Percentiles rank a stretch among this genome's conserved stretches.
These are phyloP conservation scores for Croton laevigatus DNA, from an alignment of 441 rosid genomes.

Conservation along the genomic window DNA sequence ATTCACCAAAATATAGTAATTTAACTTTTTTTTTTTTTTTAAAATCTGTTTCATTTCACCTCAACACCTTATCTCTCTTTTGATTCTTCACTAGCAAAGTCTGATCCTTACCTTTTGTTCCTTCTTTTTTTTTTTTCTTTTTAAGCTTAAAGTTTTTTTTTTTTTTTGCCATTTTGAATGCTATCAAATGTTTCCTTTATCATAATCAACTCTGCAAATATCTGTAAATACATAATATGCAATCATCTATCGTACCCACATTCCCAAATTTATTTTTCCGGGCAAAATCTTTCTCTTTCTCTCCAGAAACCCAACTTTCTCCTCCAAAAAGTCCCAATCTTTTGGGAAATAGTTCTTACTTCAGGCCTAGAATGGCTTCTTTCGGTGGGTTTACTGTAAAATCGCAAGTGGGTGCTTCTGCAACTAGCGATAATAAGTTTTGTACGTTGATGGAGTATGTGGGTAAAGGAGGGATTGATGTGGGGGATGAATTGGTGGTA, in stretches of 20 bases:
- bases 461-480: slow-evolving; percentile 52
- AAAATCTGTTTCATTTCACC: too few species aligned
- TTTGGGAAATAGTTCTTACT: not conserved
- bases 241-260: slow-evolving; percentile 22
- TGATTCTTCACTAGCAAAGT: too few species aligned
- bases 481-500: slow-evolving; percentile 70
- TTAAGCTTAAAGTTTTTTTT: not conserved
- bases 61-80: too few species aligned
- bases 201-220: not conserved
- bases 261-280: slow-evolving; percentile 32
- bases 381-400: slow-evolving; percentile 37
- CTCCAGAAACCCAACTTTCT: slow-evolving; percentile 28
- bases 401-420: slow-evolving; percentile 33
- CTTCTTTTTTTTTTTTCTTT: too few species aligned
- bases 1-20: too few species aligned
- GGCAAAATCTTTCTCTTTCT: slow-evolving; percentile 23
- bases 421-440: slow-evolving; percentile 27
- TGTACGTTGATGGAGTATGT: slow-evolving; percentile 49
- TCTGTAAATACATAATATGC: slow-evolving; percentile 26
- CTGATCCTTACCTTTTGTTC: not conserved
- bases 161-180: not conserved
- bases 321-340: slow-evolving; percentile 10
- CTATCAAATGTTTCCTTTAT: not conserved
- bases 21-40: too few species aligned
- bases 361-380: slow-evolving; percentile 48